Base-by-base conservation (phyloP, 2,329 filamentous ascomycete species). In the Fusarium zealandicum region DNA sequence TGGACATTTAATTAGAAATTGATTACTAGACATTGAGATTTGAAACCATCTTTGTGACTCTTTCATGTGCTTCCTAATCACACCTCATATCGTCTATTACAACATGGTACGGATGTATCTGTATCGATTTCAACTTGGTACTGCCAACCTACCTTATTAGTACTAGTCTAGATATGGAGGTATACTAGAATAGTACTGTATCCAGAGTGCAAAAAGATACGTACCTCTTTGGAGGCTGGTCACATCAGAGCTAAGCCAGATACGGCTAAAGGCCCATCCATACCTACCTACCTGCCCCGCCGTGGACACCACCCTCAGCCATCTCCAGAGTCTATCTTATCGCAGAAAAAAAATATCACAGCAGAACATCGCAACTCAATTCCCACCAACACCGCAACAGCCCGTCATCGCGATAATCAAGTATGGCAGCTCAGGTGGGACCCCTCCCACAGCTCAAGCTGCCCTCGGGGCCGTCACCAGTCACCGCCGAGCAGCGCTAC, bases 401-500 rank as follows among this genome's bases (percentile, higher is more conserved):
- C 51, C 46, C 55, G 53, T 49, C 59, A 61, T 51, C 49, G 48
- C 52, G 51, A 63, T 48, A 46, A 65, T 27, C 30, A 55, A 64
- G 61, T 72, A 96, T 96, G 92, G 92, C 93, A 67, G 90, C 92
- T 69, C 88, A 92, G 78, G 90, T 96, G 69, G 85, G 86, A 74
- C 89, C 90, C 57, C 79, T 96, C 64, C 87, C 87, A 73, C 88
- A 88, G 73, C 79, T 96, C 70, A 96, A 92, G 81, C 84, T 96
- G 70, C 87, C 93, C 51, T 84, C 90, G 60, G 90, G 91, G 43
- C 92, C 92, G 51, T 88, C 89, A 33, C 89, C 91, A 47, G 78
- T 93, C 40, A 96, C 93, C 6, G 88, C 93, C 27, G 95, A 99
- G 78, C 93, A 98, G 77, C 85, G 88, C 63, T 98, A 98, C 81